Evolutionary conservation across 371 early-diverging fungal genomes (phyloP).

Genomic region (Rhizopus stolonifer): DNA sequence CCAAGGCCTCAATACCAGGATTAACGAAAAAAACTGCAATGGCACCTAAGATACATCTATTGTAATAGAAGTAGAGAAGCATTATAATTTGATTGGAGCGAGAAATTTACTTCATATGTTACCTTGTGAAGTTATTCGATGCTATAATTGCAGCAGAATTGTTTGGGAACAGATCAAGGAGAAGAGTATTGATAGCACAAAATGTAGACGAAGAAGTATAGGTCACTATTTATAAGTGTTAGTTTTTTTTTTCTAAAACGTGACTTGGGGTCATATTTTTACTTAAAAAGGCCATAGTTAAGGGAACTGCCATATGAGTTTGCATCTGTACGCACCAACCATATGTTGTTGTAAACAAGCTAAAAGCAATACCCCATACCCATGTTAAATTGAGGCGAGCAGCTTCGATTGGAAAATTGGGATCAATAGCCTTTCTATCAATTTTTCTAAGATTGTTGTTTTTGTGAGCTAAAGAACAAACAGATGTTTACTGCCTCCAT

Average conservation of each 20-base stretch:
- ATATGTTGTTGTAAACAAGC: conserved; percentile 31
- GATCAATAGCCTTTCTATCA: conserved; percentile 13
- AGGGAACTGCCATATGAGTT: conserved; percentile 26
- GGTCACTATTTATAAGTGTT: conserved; percentile 25
- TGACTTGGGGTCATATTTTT: conserved; percentile 1
- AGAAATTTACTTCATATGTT: background rate
- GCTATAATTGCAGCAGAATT: conserved; percentile 45
- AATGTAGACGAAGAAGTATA: conserved; percentile 33
- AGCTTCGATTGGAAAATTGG: conserved; percentile 34
- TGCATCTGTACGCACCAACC: conserved; percentile 36
- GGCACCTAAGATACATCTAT: conserved; percentile 39
- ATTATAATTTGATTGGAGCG: background rate
- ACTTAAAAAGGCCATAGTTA: conserved; percentile 35
- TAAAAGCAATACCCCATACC: conserved; percentile 36
- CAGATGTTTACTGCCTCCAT: too few relatives aligned
- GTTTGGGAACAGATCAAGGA: conserved; percentile 44
- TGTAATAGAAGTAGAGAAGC: background rate
- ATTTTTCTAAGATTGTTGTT: background rate
- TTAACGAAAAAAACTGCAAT: conserved; percentile 24
- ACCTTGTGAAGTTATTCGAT: conserved; percentile 35
- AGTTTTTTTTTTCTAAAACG: background rate
- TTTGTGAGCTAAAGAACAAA: too few relatives aligned
- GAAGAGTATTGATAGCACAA: conserved; percentile 37
- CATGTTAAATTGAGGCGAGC: conserved; percentile 35
- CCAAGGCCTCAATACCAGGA: conserved; percentile 29